Evolutionary conservation across 768 basidiomycete species (phyloP), one percentile per base, ranked within the genome.

Genomic region (Bullera alba): DNA sequence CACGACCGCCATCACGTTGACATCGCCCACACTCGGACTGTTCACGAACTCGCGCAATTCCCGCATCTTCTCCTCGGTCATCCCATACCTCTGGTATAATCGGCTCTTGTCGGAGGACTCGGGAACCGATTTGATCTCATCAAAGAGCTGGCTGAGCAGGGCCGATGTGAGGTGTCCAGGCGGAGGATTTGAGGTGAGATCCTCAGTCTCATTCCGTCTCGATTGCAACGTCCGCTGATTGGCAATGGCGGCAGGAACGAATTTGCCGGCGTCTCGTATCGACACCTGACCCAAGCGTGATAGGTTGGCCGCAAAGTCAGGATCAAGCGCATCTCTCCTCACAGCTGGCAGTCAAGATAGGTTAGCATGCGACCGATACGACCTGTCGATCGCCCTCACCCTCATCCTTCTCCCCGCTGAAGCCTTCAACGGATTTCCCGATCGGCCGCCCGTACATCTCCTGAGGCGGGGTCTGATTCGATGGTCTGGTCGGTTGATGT

Each of bases 301-400:
- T 14, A 72, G 51, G 54, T 72, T 72, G 5, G 55, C 42, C 51
- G 64, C 53, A 44, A 72, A 72, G 36, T 72, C 63, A 17, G 71
- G 71, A 57, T 72, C 71, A 48, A 57, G 53, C 1, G 53, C 67
- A 42, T 72, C 71, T 46, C 54, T 22, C 19, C 39, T 54, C 26
- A 72, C 58, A 16, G 56, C 70, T 67, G 48, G 21, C 3, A 22
- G 6, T 17, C n/a, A 23, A 34, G 34, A 14, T 38, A 22, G 25
- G 15, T 32, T 19, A 39, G 4, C 19, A 46, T 21, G 5, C n/a
- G n/a, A n/a, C n/a, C n/a, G n/a, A n/a, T n/a, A n/a, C n/a, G n/a
- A n/a, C n/a, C 32, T 53, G 15, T 30, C 19, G 16, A 3, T 39
- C 21, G 32, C 34, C 55, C 67, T 51, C 46, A 69, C 70, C 61